Percentiles rank a stretch among this genome's conserved stretches.
These are phyloP conservation scores for Cyberlindnera maclurae DNA, from an alignment of 805 yeast species.

Conservation along the genomic window DNA sequence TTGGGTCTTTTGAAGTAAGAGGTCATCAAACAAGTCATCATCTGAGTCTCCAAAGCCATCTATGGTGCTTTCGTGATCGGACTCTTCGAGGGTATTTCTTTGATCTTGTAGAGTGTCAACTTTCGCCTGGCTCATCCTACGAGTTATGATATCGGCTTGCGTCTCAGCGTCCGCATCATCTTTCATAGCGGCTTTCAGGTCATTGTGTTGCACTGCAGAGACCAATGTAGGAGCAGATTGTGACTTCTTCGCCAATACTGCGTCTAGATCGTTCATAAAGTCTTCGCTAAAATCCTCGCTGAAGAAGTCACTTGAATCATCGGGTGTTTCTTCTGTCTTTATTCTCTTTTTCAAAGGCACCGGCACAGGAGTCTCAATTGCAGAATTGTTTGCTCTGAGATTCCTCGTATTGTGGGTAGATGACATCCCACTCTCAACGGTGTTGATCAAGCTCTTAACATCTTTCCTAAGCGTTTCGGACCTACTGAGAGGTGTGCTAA, in stretches of 20 bases:
- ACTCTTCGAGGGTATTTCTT: neutral
- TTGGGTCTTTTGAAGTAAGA: slow-evolving; percentile 11
- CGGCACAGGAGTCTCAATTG: too few relatives aligned
- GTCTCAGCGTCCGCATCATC: neutral
- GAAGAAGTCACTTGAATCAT: slow-evolving; percentile 17
- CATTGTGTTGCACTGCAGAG: neutral
- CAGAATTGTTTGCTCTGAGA: too few relatives aligned
- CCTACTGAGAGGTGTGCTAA: slow-evolving; percentile 8
- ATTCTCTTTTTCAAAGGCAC: too few relatives aligned
- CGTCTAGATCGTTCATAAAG: slow-evolving; percentile 15
- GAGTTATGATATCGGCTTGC: neutral
- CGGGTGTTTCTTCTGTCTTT: slow-evolving; percentile 2
- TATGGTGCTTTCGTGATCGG: neutral
- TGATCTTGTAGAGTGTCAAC: neutral
- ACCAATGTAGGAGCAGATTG: neutral
- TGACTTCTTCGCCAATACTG: slow-evolving; percentile 1
- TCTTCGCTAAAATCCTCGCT: slow-evolving; percentile 23
- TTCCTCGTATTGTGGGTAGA: slow-evolving; percentile 1
- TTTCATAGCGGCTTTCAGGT: neutral
- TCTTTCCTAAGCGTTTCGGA: slow-evolving; percentile 8
- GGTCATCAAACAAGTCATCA: slow-evolving; percentile 15
- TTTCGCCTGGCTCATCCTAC: neutral
- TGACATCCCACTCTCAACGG: slow-evolving; percentile 9
- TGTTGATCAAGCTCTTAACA: slow-evolving; percentile 14
- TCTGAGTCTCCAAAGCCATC: slow-evolving; percentile 3